phyloP scores from a whole-genome alignment of 352 stramenopile species.

The Globisporangium rhizosaccharum region DNA sequence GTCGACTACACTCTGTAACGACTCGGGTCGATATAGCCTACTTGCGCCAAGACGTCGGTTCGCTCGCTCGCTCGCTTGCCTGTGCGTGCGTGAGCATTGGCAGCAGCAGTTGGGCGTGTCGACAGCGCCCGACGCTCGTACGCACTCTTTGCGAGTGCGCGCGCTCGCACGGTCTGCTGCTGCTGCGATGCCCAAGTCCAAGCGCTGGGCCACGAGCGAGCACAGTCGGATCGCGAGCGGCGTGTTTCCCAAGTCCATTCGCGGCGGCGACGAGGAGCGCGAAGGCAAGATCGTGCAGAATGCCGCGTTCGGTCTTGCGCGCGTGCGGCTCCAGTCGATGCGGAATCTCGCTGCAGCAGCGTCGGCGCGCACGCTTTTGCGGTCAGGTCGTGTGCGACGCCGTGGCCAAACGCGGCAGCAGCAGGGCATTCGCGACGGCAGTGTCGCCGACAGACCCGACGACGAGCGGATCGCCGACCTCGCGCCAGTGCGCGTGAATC shows the following conservation, averaged over 20 bases:
- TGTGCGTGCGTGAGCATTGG: background rate
- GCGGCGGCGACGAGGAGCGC: constrained; percentile 10
- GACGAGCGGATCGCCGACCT: background rate
- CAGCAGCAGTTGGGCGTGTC: too few species aligned
- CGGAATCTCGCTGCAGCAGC: constrained; percentile 3
- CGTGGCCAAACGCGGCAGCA: background rate
- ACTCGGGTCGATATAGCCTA: background rate
- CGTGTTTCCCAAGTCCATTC: constrained; percentile 16
- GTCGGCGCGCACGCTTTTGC: constrained; percentile 4
- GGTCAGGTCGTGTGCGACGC: background rate
- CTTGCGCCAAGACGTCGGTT: background rate
- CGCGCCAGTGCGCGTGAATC: background rate
- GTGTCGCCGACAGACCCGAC: background rate
- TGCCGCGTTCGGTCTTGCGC: constrained; percentile 12
- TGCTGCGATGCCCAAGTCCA: constrained; percentile 10
- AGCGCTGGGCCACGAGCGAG: constrained; percentile 14
- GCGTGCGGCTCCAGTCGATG: constrained; percentile 10
- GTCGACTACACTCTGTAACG: too few species aligned
- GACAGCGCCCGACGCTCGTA: too few species aligned
- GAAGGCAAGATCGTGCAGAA: constrained; percentile 14
- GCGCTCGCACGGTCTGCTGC: too few species aligned
- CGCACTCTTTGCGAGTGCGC: too few species aligned
- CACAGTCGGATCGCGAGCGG: constrained; percentile 15
- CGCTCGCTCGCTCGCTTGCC: background rate
- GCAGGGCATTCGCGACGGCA: background rate